Evolutionary conservation across 2,329 filamentous ascomycete species (phyloP).

Genomic region (Immersiporthe knoxdaviesiana): DNA sequence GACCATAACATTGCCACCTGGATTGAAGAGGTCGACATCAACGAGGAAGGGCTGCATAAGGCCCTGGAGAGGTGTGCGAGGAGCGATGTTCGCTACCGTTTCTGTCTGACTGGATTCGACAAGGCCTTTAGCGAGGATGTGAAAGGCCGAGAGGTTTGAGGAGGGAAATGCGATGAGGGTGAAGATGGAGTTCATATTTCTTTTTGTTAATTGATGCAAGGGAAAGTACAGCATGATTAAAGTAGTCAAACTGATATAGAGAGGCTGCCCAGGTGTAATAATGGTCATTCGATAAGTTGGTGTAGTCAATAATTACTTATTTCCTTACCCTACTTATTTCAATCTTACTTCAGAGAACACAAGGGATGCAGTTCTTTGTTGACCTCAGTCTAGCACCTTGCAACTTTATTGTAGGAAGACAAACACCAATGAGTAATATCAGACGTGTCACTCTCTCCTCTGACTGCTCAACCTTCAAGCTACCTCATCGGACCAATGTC

Average conservation of each 20-base stretch:
- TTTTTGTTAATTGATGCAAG: background rate
- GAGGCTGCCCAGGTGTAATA: too few relatives aligned
- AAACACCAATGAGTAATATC: too few relatives aligned
- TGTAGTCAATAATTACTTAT: too few relatives aligned
- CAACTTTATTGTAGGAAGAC: background rate
- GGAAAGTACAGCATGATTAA: background rate
- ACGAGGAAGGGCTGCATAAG: conserved; percentile 69
- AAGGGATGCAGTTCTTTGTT: background rate
- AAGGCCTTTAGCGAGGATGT: conserved; percentile 60
- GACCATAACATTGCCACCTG: conserved; percentile 71
- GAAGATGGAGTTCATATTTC: background rate
- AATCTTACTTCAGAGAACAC: background rate
- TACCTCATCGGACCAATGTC: background rate
- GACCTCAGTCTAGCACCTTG: background rate
- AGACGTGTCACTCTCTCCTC: background rate
- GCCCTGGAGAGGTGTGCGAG: conserved; percentile 71
- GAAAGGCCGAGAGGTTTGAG: conserved; percentile 19
- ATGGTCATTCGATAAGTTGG: too few relatives aligned
- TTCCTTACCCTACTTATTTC: too few relatives aligned
- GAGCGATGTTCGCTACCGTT: conserved; percentile 74
- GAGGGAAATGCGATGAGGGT: background rate
- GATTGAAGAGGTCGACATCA: conserved; percentile 76
- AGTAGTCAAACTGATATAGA: too few relatives aligned
- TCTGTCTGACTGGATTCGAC: conserved; percentile 73
- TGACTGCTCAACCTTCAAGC: background rate